Conservation (phyloP, 2,329 filamentous ascomycete species). For the Aspergillus uvarum region DNA sequence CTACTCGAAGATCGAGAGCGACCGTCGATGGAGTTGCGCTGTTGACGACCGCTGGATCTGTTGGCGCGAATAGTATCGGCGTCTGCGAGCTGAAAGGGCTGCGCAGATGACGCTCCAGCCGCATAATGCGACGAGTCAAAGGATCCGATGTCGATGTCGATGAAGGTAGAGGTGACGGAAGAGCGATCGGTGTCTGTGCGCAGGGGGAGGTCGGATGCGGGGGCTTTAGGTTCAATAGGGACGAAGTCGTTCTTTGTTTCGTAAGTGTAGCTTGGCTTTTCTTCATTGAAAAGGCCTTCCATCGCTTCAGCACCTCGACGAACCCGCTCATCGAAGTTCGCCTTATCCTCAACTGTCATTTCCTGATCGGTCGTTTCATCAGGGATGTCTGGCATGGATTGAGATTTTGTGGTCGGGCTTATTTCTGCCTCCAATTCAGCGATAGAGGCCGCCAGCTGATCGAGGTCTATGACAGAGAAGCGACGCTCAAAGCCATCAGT, state of each 20-base stretch:
- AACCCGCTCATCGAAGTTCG: slow-evolving; percentile 58
- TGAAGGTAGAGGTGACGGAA: slow-evolving; percentile 49
- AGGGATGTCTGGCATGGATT: slow-evolving; percentile 26
- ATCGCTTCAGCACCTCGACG: slow-evolving; percentile 57
- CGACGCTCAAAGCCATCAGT: slow-evolving; percentile 60
- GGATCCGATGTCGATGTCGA: slow-evolving; percentile 59
- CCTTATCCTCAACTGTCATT: slow-evolving; percentile 47
- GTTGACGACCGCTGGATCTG: slow-evolving; percentile 49
- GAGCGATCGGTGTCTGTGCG: slow-evolving; percentile 48
- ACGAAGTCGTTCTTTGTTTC: slow-evolving; percentile 54
- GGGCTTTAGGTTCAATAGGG: slow-evolving; percentile 43
- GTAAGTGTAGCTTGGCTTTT: slow-evolving; percentile 58
- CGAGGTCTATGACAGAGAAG: slow-evolving; percentile 48
- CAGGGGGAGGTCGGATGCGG: slow-evolving; percentile 56
- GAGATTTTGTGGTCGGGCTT: slow-evolving; percentile 29
- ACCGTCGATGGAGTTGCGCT: slow-evolving; percentile 39
- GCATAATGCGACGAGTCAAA: slow-evolving; percentile 53
- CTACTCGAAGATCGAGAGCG: slow-evolving; percentile 34
- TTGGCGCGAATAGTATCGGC: slow-evolving; percentile 58
- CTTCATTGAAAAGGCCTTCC: slow-evolving; percentile 58
- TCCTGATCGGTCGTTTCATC: slow-evolving; percentile 34
- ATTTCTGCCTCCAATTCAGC: slow-evolving; percentile 44
- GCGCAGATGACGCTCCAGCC: slow-evolving; percentile 51
- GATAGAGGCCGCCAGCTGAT: slow-evolving; percentile 49
- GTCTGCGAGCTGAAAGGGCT: slow-evolving; percentile 52